Conservation (phyloP, 2,329 filamentous ascomycete species). For the Thyridium curvatum region DNA sequence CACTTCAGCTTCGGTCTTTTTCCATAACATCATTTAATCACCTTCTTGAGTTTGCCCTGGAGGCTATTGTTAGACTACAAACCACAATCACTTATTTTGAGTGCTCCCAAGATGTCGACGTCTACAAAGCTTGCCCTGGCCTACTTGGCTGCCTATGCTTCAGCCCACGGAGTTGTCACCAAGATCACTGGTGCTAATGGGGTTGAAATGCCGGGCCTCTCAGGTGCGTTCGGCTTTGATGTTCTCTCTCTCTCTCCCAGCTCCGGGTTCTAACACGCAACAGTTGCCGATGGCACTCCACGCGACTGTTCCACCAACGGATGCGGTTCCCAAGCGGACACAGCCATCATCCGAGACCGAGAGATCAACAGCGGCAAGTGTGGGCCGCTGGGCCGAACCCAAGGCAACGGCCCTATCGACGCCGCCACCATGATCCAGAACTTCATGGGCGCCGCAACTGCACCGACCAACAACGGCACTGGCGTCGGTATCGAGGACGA, state of each 20-base stretch:
- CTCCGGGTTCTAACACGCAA: too few species aligned
- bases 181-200: conserved; percentile 52
- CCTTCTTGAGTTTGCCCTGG: too few species aligned
- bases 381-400: conserved; percentile 57
- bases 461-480: conserved; percentile 13
- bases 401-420: conserved; percentile 51
- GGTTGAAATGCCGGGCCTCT: conserved; percentile 56
- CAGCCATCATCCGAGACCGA: conserved; percentile 57
- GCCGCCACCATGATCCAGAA: conserved; percentile 48
- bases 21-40: too few species aligned
- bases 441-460: conserved; percentile 47
- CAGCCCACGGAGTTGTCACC: conserved; percentile 53
- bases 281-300: conserved; percentile 55
- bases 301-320: conserved; percentile 56
- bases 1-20: too few species aligned
- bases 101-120: too few species aligned
- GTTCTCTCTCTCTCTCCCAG: too few species aligned
- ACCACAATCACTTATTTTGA: too few species aligned
- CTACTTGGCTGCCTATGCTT: conserved; percentile 40
- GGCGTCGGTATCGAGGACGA: conserved; percentile 14
- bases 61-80: too few species aligned
- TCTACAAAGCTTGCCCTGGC: too few species aligned
- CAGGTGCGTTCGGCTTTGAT: too few species aligned
- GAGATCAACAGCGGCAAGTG: conserved; percentile 51
- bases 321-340: conserved; percentile 63